Base-by-base conservation (phyloP, 2,329 filamentous ascomycete species). In the Trichoderma brevicompactum region DNA sequence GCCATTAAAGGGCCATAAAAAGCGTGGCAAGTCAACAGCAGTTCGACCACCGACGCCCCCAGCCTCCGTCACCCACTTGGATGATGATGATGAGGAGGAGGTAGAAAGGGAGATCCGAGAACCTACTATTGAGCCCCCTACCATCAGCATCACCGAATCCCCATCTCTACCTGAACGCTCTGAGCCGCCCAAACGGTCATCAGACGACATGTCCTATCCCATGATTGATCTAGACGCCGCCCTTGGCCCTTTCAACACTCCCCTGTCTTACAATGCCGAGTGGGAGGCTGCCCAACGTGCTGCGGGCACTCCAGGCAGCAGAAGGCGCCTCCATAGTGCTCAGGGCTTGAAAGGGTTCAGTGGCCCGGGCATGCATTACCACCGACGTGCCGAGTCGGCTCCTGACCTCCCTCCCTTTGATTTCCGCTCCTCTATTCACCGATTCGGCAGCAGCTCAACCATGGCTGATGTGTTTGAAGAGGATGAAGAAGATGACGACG, bases 221-320 rank as follows among this genome's bases (percentile, higher is more conserved):
- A 90, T 97, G 76, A 96, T 99, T 68, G 95, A 99, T 76, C 81
- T 99, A 48, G 95, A 99, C 78, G 94, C 94, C 17, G 95, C 94
- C 32, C 83, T 98, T 1, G 94, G 93, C 1, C 93, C 94, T 0
- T 96, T 97, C 77, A 95, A 96, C 72, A 96, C 93, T 0, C 91
- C 91, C 32, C 80, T 88, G 2, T 81, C 81, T 38, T 82, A 82
- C 10, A 88, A 88, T 66, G 80, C 85, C 2, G 87, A 89, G 66
- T 90, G 89, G 83, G 87, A 90, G 67, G 86, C 87, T 2, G 88
- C 87, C 7, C 87, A 90, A 69, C 81, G 81, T 66, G 82, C 83
- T 1, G 83, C 84, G 7, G 82, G 81, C 7, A 79, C 81, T n/a
- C 79, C 81, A 1, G 72, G 74, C 43, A 87, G 89, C 48, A 87